Evolutionary conservation across 2,329 filamentous ascomycete species (phyloP).

Genomic region (Phyllosticta paracitricarpa): DNA sequence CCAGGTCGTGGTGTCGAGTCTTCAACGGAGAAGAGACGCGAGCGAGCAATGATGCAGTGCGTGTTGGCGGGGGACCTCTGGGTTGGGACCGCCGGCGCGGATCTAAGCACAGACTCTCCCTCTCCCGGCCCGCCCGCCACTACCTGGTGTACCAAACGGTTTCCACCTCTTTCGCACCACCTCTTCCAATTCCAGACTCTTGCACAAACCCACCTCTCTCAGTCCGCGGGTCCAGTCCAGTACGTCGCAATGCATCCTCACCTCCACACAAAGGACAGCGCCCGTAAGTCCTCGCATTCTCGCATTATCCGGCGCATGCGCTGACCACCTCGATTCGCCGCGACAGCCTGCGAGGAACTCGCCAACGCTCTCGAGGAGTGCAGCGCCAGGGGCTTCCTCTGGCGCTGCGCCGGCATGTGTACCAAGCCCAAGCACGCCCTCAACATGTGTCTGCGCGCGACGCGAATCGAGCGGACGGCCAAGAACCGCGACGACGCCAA

Average conservation of each 20-base stretch:
- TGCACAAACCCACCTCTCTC: neutral
- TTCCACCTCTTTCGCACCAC: neutral
- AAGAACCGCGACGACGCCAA: constrained; percentile 63
- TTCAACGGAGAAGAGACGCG: neutral
- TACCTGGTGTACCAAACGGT: too few species aligned
- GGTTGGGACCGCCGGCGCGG: neutral
- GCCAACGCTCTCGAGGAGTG: constrained; percentile 93
- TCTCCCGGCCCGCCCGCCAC: neutral
- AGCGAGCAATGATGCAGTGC: neutral
- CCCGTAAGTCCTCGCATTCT: constrained; percentile 45
- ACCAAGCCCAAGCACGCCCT: constrained; percentile 77
- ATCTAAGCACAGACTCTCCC: neutral
- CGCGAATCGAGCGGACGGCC: constrained; percentile 68
- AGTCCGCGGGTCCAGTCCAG: neutral
- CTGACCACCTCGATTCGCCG: neutral
- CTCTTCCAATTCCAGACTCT: neutral
- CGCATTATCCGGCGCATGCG: neutral
- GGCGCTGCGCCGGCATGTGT: constrained; percentile 85
- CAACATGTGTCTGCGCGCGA: constrained; percentile 71
- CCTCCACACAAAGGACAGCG: constrained; percentile 84
- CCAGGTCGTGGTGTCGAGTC: neutral
- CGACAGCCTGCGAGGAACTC: constrained; percentile 80
- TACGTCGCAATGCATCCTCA: constrained; percentile 79
- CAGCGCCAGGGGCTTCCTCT: constrained; percentile 83
- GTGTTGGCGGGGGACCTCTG: neutral